Conservation (phyloP, 1,139 yeast genomes). For the Nakaseomyces uthaithaninus region DNA sequence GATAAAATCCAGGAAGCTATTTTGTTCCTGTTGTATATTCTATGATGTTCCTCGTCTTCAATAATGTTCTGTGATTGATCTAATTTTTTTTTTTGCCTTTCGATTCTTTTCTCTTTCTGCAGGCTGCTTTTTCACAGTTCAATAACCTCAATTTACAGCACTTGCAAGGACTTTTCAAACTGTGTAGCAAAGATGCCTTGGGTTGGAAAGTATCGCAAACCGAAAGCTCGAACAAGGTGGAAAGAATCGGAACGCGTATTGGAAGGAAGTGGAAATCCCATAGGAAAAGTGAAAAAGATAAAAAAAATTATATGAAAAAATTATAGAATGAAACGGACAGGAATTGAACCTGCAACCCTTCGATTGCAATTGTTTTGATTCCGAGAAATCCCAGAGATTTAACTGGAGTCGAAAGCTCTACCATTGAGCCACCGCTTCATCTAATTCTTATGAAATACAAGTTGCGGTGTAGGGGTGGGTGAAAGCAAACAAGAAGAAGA, state of each 20-base stretch:
- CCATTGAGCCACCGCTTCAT: constrained; percentile 89
- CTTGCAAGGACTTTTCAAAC: too few species aligned
- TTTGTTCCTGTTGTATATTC: too few species aligned
- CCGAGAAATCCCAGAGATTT: constrained; percentile 30
- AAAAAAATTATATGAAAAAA: constrained; percentile 16
- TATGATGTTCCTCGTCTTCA: too few species aligned
- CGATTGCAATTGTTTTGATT: constrained; percentile 39
- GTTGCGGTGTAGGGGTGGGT: constrained; percentile 2
- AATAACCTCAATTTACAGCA: too few species aligned
- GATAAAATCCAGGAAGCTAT: too few species aligned
- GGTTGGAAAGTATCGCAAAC: too few species aligned
- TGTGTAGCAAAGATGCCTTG: too few species aligned
- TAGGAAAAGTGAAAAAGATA: not conserved
- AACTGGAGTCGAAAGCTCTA: constrained; percentile 85
- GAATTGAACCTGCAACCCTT: constrained; percentile 73
- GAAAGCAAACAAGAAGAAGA: not conserved
- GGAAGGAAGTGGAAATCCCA: not conserved
- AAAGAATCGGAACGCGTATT: not conserved
- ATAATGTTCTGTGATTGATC: too few species aligned
- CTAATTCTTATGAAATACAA: constrained; percentile 6
- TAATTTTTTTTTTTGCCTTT: too few species aligned
- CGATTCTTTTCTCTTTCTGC: too few species aligned
- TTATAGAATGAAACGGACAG: constrained; percentile 54
- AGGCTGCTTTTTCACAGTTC: too few species aligned
- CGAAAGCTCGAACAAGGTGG: too few species aligned